Percentiles rank a stretch among this genome's conserved stretches.
phyloP scores from a whole-genome alignment of 306 rosid genomes.

The Sesbania bispinosa region DNA sequence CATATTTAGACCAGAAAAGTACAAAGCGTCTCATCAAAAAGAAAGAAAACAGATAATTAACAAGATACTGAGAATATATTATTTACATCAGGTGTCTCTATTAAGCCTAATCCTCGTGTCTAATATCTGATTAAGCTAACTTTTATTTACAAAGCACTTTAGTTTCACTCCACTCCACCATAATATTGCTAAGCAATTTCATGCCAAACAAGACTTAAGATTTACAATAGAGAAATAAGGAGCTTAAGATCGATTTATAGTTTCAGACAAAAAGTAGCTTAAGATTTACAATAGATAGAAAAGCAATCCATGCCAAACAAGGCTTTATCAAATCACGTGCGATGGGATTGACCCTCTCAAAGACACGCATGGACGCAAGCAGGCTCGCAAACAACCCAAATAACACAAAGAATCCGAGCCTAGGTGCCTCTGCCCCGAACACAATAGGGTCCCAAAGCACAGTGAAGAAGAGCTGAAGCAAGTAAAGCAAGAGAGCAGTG shows the following conservation, averaged over 20 bases:
- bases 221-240: no score
- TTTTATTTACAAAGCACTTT: background rate
- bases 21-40: background rate
- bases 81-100: background rate
- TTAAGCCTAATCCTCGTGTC: no score
- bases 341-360: slow-evolving; percentile 31
- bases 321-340: slow-evolving; percentile 50
- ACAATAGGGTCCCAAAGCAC: slow-evolving; percentile 59
- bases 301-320: slow-evolving; percentile 53
- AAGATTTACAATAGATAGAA: slow-evolving; percentile 55
- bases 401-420: slow-evolving; percentile 41
- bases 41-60: background rate
- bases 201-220: no score
- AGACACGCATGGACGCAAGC: slow-evolving; percentile 38
- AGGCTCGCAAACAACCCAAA: slow-evolving; percentile 32
- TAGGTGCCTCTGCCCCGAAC: slow-evolving; percentile 40
- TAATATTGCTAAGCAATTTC: background rate
- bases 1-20: background rate
- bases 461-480: slow-evolving; percentile 40
- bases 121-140: no score
- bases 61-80: background rate
- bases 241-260: no score
- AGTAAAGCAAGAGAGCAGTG: slow-evolving; percentile 39
- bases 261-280: slow-evolving; percentile 42
- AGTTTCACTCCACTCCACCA: no score